Base-by-base conservation (phyloP, 805 yeast genomes). In the Maudiozyma pseudohumilis region DNA sequence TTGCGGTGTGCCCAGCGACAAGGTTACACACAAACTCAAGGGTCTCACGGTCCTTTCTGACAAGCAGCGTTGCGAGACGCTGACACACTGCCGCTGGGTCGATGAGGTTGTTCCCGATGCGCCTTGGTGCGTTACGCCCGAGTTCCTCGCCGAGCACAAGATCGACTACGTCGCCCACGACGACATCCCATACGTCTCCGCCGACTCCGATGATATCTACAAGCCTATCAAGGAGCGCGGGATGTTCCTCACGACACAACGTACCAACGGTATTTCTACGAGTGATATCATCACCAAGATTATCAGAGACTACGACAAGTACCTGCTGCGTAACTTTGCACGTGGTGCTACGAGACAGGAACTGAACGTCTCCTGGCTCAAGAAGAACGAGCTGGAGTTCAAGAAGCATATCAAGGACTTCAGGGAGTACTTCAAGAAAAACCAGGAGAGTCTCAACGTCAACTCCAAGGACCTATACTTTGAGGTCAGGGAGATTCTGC, bases 101-200 rank as follows among this genome's bases (percentile, higher is more conserved):
- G 97, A 92, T 59, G 97, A 92, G 59, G 97, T 92, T 21, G 70
- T 92, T 38, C 87, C 89, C 21, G 68, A 84, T 58, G 95, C 96
- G 2, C 98, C 98, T 11, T 92, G 98, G 98, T 74, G 82, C 49
- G 87, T 92, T 20, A 81, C 87, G 2, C 75, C 86, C 38, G 86
- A 80, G 32, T 92, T 92, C 51, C 62, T 92, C 47, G 66, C 66
- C 34, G 62, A 80, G 49, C 95, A 92, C 61, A 66, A 77, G 38
- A 86, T 92, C 48, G 98, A 92, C 60, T 92, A 86, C 53, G 96
- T 89, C 43, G 98, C 98, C 2, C 98, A 92, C 61, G 98, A 92
- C 64, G 97, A 92, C 60, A 66, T 86, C 44, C 98, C 98, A 1
- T 92, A 92, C 56, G 95, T 84, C 1, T 77, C 89, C 18, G 77